These are phyloP conservation scores for Leishmania lainsoni DNA, from an alignment of 208 protist genomes.

Conservation along the genomic window DNA sequence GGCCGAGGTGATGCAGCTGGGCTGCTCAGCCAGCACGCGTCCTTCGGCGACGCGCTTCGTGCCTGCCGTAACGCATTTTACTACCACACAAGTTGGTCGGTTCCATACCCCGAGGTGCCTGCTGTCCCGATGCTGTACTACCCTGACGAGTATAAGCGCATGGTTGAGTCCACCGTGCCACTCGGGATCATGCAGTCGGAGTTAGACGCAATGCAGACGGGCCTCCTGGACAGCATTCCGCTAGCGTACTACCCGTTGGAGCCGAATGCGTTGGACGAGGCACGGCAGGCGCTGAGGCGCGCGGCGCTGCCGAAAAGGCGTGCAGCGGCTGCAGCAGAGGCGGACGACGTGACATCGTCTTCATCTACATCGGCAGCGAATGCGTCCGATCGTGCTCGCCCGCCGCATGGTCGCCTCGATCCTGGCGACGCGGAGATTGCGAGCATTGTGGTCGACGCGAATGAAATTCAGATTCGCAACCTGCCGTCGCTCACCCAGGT, in stretches of 20 bases:
- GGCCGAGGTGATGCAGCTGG: constrained; percentile 10
- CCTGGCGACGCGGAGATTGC: constrained; percentile 64
- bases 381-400: constrained; percentile 23
- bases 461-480: constrained; percentile 59
- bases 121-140: constrained; percentile 66
- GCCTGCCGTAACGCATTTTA: constrained; percentile 67
- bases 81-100: constrained; percentile 67
- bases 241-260: constrained; percentile 65
- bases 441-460: constrained; percentile 69
- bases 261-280: constrained; percentile 49
- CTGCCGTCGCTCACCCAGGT: constrained; percentile 73
- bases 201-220: constrained; percentile 71
- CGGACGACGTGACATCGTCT: constrained; percentile 32
- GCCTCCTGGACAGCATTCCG: constrained; percentile 71
- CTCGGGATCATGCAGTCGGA: constrained; percentile 82
- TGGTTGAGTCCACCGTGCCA: constrained; percentile 39
- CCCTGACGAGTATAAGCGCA: constrained; percentile 51
- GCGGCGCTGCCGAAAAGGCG: constrained; percentile 28
- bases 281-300: constrained; percentile 34
- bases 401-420: constrained; percentile 34
- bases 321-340: constrained; percentile 33
- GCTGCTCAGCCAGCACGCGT: constrained; percentile 21
- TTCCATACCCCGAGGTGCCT: constrained; percentile 62
- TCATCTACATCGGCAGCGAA: constrained; percentile 32
- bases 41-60: constrained; percentile 47